Evolutionary conservation across 495 filamentous ascomycete species (phyloP).

Genomic region (Annulohypoxylon maeteangense): DNA sequence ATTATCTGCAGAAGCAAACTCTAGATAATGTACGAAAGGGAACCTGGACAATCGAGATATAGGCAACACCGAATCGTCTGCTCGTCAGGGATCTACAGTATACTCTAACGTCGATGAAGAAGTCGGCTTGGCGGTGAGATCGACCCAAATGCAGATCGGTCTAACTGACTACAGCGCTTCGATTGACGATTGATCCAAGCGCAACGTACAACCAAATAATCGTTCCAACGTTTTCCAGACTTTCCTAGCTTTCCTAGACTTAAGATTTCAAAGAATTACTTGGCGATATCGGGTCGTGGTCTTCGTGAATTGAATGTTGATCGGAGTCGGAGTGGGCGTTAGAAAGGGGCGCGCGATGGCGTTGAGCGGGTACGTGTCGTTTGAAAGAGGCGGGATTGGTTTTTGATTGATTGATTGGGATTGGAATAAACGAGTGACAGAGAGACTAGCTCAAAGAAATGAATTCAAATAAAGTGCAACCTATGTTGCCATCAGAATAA

Average conservation of each 20-base stretch:
- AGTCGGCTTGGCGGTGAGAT: slow-evolving; percentile 41
- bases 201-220: slow-evolving; percentile 1
- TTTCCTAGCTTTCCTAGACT: neutral
- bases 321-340: slow-evolving; percentile 5
- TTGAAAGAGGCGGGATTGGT: slow-evolving; percentile 8
- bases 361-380: slow-evolving; percentile 21
- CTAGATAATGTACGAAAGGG: neutral
- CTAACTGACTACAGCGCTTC: slow-evolving; percentile 29
- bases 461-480: slow-evolving; percentile 46
- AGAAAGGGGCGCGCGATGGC: slow-evolving; percentile 26
- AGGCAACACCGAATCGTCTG: slow-evolving; percentile 20
- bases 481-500: slow-evolving; percentile 47
- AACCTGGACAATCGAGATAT: neutral
- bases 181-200: slow-evolving; percentile 35
- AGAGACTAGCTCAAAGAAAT: slow-evolving; percentile 63
- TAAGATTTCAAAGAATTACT: neutral
- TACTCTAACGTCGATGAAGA: slow-evolving; percentile 29
- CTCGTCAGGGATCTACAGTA: slow-evolving; percentile 40
- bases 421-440: slow-evolving; percentile 58
- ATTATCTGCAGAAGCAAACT: slow-evolving; percentile 9
- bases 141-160: slow-evolving; percentile 36
- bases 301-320: slow-evolving; percentile 16
- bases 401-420: slow-evolving; percentile 20
- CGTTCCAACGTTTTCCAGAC: neutral
- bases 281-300: slow-evolving; percentile 12